Base-by-base conservation (phyloP, 345 rosid genomes). In the Camelina neglecta region DNA sequence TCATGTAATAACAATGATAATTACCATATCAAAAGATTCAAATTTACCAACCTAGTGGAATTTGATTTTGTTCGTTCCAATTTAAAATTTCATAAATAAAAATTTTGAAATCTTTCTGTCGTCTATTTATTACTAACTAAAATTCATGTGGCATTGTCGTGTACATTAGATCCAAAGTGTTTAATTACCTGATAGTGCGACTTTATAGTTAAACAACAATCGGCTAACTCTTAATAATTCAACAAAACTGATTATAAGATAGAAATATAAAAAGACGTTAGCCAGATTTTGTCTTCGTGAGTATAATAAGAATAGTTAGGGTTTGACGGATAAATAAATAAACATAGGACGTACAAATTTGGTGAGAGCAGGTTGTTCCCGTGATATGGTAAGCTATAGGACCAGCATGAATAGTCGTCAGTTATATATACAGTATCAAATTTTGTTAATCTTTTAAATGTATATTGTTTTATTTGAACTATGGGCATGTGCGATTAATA, bases 251-350 rank as follows among this genome's bases (percentile, higher is more conserved):
- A 29, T 54, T 69, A 11, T 16, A 4, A 49, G 24, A 44, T 26
- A 58, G 7, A 41, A 18, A 4, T 57, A 57, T 57, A 31, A n/a
- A 41, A 56, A 7, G 62, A 63, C n/a, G 21, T 5, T 8, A 66
- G 35, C 70, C 54, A 63, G 33, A 13, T 63, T 57, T 63, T 29
- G 55, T 63, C 70, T 73, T 29, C 45, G 24, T 36, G 38, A 38
- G 36, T 53, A 9, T 53, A 16, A 6, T 35, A 35, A 35, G 38
- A 35, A 51, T 36, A 65, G 65, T 74, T 74, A 74, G 77, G 77
- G 72, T 65, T 74, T 74, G 72, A 56, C 49, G 11, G 56, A 47
- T 41, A 38, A 1, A 15, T 6, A 47, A 47, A 7, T 45, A 45
- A 35, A 4, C 26, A 29, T 29, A 63, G 44, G 47, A 45, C 58